Evolutionary conservation across 202 grass and related monocot species (phyloP), one percentile per base, ranked within the genome.

Genomic region (Zizania palustris): DNA sequence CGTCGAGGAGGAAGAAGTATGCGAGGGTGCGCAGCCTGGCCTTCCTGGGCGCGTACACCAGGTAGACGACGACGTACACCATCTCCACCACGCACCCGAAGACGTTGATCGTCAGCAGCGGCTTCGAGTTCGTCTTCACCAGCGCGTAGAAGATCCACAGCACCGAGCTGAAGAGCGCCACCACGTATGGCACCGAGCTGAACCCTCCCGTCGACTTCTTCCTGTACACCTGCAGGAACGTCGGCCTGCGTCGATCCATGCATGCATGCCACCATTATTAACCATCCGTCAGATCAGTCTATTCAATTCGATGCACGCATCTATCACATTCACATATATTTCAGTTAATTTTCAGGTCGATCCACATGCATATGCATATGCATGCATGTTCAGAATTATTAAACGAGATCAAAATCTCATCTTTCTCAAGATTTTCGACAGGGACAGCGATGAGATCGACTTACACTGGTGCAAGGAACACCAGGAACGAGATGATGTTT

Each of bases 61-160:
- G 73, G 81, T 84, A 97, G 63, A 89, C 60, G 75, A 65, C 34
- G 71, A 97, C 88, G 86, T 97, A 97, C 51, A 69, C 50, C 0
- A 55, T 28, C 82, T 97, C 91, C 36, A 97, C 15, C 76, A 86
- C 77, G 49, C 87, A 90, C 1, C 95, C 91, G 51, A 92, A 84
- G 9, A 73, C 68, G 79, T 97, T 97, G 75, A 94, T 97, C 49
- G 87, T 94, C 65, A 97, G 90, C 21, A 97, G 85, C 12, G 83
- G 85, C 3, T 54, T 3, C 11, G 88, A 87, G 62, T 88, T 49
- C 33, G 84, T 90, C 74, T 93, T 97, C 3, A 97, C 66, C 2
- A 90, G 69, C 43, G 91, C 94, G 63, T 97, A 97, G 83, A 91
- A 93, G 75, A 97, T 92, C 91, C 89, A 92, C 13, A 97, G 82